Conservation (phyloP, 2,329 filamentous ascomycete genomes). For the Colletotrichum limetticola region DNA sequence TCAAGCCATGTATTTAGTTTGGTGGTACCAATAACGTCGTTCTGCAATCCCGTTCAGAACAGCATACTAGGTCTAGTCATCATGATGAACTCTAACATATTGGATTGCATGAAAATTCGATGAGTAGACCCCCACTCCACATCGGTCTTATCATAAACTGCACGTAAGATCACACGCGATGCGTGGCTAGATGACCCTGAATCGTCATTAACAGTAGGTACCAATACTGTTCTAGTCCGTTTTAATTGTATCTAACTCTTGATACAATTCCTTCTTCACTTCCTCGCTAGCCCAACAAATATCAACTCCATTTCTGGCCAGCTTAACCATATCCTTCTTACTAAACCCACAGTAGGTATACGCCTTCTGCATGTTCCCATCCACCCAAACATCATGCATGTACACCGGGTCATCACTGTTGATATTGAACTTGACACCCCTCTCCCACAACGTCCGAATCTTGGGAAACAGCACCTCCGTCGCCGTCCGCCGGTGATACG, state of each 20-base stretch:
- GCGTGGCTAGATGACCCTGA: too few relatives aligned
- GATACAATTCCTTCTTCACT: conserved; percentile 45
- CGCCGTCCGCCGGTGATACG: conserved; percentile 53
- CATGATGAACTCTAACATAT: too few relatives aligned
- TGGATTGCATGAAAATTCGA: too few relatives aligned
- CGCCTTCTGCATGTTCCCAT: conserved; percentile 57
- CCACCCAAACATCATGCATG: conserved; percentile 61
- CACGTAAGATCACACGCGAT: too few relatives aligned
- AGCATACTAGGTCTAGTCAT: too few relatives aligned
- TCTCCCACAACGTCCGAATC: conserved; percentile 70
- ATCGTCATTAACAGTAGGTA: too few relatives aligned
- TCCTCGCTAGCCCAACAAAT: conserved; percentile 57
- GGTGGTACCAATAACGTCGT: too few relatives aligned
- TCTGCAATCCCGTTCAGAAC: too few relatives aligned
- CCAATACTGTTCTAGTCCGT: not conserved
- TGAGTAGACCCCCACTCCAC: too few relatives aligned
- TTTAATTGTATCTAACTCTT: conserved; percentile 39
- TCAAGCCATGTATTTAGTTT: too few relatives aligned
- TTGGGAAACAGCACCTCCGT: conserved; percentile 55
- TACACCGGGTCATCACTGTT: conserved; percentile 82
- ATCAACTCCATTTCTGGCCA: conserved; percentile 54
- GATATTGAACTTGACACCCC: conserved; percentile 74
- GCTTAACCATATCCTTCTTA: conserved; percentile 52
- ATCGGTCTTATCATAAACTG: too few relatives aligned
- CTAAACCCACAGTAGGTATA: conserved; percentile 52